Evolutionary conservation across 2,329 filamentous ascomycete species (phyloP).

Genomic region (Emericellopsis atlantica): DNA sequence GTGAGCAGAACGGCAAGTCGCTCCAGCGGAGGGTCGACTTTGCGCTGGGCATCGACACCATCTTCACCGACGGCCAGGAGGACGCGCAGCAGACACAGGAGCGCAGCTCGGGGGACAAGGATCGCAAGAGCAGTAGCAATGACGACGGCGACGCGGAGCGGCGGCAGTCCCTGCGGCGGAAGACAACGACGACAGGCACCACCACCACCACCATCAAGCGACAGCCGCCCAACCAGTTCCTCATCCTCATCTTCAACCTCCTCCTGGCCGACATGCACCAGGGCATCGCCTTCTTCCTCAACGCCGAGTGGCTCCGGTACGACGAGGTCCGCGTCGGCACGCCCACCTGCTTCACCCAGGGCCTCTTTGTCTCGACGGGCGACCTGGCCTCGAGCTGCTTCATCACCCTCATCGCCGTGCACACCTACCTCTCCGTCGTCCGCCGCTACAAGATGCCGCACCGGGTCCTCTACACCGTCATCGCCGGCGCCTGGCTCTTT

Average conservation of each 20-base stretch:
- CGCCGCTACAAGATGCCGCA: slow-evolving; percentile 38
- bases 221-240: slow-evolving; percentile 48
- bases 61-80: slow-evolving; percentile 10
- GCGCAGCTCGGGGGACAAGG: neutral
- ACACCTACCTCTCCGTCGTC: slow-evolving; percentile 54
- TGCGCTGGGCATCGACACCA: slow-evolving; percentile 20
- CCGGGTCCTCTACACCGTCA: slow-evolving; percentile 31
- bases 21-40: slow-evolving; percentile 17
- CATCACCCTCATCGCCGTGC: slow-evolving; percentile 51
- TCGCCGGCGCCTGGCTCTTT: slow-evolving; percentile 43
- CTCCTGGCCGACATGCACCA: slow-evolving; percentile 58
- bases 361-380: slow-evolving; percentile 55
- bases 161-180: neutral
- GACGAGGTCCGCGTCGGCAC: slow-evolving; percentile 41
- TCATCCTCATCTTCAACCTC: slow-evolving; percentile 58
- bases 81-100: neutral
- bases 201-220: neutral
- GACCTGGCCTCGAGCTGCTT: slow-evolving; percentile 56
- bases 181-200: slow-evolving; percentile 4
- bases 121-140: neutral
- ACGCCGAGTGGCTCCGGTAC: slow-evolving; percentile 41
- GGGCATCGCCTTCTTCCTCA: slow-evolving; percentile 49
- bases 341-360: slow-evolving; percentile 47
- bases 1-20: slow-evolving; percentile 1
- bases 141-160: neutral